Evolutionary conservation across 805 yeast genomes (phyloP).

Genomic region (Saccharomycopsis fodiens): DNA sequence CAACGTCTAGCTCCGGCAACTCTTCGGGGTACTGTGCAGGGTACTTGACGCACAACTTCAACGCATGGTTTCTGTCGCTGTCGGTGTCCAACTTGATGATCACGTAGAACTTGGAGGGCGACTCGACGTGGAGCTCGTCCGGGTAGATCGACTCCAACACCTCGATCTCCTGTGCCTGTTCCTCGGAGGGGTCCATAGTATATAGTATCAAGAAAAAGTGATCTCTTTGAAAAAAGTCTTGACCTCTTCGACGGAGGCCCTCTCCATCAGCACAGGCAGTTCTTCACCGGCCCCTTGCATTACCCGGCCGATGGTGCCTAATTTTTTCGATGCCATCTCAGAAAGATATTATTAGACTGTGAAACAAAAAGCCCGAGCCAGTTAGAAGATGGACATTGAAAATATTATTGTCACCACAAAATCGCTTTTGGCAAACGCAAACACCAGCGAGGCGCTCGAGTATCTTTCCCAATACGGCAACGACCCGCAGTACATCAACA

Average conservation of each 20-base stretch:
- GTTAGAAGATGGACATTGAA: background rate
- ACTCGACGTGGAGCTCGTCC: conserved; percentile 56
- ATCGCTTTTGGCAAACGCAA: conserved; percentile 37
- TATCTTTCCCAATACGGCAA: conserved; percentile 32
- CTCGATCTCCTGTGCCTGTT: conserved; percentile 84
- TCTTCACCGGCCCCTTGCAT: too few relatives aligned
- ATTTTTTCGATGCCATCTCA: too few relatives aligned
- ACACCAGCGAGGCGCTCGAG: conserved; percentile 48
- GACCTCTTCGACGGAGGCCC: too few relatives aligned
- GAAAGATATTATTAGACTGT: background rate
- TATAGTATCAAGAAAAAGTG: too few relatives aligned
- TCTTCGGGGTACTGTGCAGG: conserved; percentile 81
- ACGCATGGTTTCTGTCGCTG: conserved; percentile 48
- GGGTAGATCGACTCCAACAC: conserved; percentile 89
- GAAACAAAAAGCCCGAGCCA: too few relatives aligned
- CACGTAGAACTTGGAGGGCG: conserved; percentile 48
- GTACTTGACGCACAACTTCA: conserved; percentile 55
- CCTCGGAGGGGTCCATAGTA: conserved; percentile 71
- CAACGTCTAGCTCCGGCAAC: conserved; percentile 50
- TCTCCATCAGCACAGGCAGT: too few relatives aligned
- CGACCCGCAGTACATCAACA: conserved; percentile 30
- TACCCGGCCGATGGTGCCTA: too few relatives aligned
- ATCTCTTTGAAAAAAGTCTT: too few relatives aligned
- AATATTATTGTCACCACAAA: conserved; percentile 27
- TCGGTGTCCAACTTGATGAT: conserved; percentile 60